A percentile compares a stretch with the other conserved stretches of the same genome.
These are phyloP conservation scores for Picea abies DNA, from an alignment of 83 land plant genomes.

Conservation along the genomic window DNA sequence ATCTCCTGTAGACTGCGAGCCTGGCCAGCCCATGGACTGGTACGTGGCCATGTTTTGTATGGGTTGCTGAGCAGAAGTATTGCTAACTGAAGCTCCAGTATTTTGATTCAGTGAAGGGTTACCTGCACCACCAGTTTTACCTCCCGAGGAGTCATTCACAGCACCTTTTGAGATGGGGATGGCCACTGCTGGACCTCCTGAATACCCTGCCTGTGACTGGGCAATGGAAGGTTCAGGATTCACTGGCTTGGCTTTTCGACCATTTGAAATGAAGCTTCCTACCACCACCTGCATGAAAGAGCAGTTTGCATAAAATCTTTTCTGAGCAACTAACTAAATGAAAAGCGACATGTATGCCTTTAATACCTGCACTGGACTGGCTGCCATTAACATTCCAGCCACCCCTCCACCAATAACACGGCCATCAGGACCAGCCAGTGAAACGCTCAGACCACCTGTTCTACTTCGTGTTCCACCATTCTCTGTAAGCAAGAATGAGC, in stretches of 20 bases:
- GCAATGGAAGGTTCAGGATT: slow-evolving; percentile 8
- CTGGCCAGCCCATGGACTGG: slow-evolving; percentile 14
- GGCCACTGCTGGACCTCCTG: slow-evolving; percentile 16
- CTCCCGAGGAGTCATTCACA: slow-evolving; percentile 1
- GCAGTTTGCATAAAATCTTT: neutral
- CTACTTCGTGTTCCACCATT: slow-evolving; percentile 74
- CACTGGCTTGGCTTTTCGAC: slow-evolving; percentile 38
- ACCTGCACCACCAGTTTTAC: neutral
- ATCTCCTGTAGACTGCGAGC: slow-evolving; percentile 11
- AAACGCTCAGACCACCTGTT: slow-evolving; percentile 89
- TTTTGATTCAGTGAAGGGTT: neutral
- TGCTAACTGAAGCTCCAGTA: slow-evolving; percentile 4
- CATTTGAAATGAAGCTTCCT: slow-evolving; percentile 41
- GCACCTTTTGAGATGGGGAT: neutral
- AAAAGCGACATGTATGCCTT: slow-evolving; percentile 6
- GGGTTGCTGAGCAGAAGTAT: slow-evolving; percentile 2
- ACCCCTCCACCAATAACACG: slow-evolving; percentile 94
- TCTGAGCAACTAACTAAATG: neutral
- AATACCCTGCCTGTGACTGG: slow-evolving; percentile 17
- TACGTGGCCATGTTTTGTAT: slow-evolving; percentile 9
- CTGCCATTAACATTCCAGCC: slow-evolving; percentile 81
- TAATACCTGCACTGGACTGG: slow-evolving; percentile 85
- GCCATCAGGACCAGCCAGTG: slow-evolving; percentile 90
- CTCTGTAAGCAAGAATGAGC: slow-evolving; percentile 82
- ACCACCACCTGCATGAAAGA: slow-evolving; percentile 31